phyloP scores from a whole-genome alignment of 176 grass and related monocot genomes.

The Oryza punctata region DNA sequence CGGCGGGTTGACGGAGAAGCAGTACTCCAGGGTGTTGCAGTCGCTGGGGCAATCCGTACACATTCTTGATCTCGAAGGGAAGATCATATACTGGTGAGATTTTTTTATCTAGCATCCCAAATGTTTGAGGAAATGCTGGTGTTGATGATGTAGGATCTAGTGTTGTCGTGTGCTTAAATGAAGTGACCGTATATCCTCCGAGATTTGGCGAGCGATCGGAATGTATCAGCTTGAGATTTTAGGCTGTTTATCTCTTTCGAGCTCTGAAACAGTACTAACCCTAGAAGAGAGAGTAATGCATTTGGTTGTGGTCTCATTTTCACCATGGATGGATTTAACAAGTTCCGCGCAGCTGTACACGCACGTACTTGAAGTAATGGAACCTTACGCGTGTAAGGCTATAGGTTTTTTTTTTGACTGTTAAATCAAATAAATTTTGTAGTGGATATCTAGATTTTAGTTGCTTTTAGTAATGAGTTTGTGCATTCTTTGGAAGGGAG shows the following conservation, averaged over 20 bases:
- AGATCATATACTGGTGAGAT: constrained; percentile 94
- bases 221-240: constrained; percentile 1
- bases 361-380: too few relatives aligned
- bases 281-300: background rate
- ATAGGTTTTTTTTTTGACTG: constrained; percentile 2
- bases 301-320: constrained; percentile 27
- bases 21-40: constrained; percentile 67
- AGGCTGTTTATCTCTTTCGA: constrained; percentile 11
- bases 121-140: constrained; percentile 9
- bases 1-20: constrained; percentile 64
- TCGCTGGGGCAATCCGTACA: constrained; percentile 89
- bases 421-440: background rate
- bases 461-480: constrained; percentile 1
- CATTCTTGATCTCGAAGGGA: constrained; percentile 79
- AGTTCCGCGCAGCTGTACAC: too few relatives aligned
- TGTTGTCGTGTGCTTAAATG: background rate
- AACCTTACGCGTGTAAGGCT: background rate
- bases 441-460: constrained; percentile 4
- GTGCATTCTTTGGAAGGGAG: background rate
- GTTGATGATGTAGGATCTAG: background rate
- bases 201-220: background rate
- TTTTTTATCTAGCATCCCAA: constrained; percentile 3
- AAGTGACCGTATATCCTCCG: background rate
- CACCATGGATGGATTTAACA: background rate
- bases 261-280: background rate